Conservation (phyloP, 2,329 filamentous ascomycete genomes). For the Periconia macrospinosa region DNA sequence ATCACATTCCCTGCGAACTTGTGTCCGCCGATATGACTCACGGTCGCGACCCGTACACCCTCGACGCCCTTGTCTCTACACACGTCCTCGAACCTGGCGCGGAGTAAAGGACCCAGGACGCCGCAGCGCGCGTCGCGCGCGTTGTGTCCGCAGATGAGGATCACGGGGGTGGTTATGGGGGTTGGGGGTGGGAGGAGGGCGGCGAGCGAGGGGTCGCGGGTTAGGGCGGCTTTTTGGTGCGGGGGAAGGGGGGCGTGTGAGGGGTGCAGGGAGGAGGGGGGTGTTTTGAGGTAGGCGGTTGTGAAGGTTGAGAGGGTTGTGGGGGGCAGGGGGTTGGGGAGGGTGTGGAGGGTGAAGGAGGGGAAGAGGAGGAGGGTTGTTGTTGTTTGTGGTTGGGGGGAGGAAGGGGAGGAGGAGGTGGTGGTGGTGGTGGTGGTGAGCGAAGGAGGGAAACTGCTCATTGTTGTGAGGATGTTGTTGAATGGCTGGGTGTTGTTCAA, state of each 20-base stretch:
- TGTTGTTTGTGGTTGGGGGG: constrained; percentile 45
- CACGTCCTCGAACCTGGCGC: constrained; percentile 68
- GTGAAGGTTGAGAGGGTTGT: constrained; percentile 60
- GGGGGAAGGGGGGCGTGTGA: constrained; percentile 61
- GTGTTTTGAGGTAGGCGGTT: constrained; percentile 67
- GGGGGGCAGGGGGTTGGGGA: constrained; percentile 66
- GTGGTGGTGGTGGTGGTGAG: constrained; percentile 62
- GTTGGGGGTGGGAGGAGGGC: constrained; percentile 57
- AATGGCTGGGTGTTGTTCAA: constrained; percentile 69
- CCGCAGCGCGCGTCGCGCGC: constrained; percentile 83
- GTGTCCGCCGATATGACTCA: constrained; percentile 82
- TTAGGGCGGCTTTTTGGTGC: constrained; percentile 50
- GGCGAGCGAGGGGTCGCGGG: constrained; percentile 53
- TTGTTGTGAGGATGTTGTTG: constrained; percentile 74
- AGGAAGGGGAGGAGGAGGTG: constrained; percentile 36
- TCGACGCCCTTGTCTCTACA: constrained; percentile 54
- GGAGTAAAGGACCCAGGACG: constrained; percentile 72
- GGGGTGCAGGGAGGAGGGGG: constrained; percentile 56
- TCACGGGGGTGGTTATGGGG: constrained; percentile 35
- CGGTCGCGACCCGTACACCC: constrained; percentile 64
- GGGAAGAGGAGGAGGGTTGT: constrained; percentile 69
- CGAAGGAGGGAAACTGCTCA: constrained; percentile 54
- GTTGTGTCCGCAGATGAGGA: constrained; percentile 87
- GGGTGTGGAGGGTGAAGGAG: constrained; percentile 74
- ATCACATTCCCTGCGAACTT: constrained; percentile 87